Evolutionary conservation across 805 yeast genomes (phyloP).

Genomic region (Ogataea zsoltii): DNA sequence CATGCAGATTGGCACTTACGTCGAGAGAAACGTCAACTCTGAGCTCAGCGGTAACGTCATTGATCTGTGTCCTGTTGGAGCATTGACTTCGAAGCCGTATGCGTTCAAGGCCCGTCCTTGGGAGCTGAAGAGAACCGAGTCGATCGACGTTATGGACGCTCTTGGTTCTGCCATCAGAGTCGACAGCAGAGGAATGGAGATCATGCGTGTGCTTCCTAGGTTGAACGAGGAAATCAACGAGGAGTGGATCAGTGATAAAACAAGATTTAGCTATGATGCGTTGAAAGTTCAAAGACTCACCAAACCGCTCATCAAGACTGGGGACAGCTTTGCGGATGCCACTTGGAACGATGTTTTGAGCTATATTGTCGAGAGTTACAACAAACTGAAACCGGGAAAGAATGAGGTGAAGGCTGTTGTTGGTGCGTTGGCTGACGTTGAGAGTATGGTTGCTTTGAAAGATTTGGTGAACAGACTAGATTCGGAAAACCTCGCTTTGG

Average conservation of each 20-base stretch:
- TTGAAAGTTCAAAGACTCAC: slow-evolving; percentile 84
- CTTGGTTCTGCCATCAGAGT: slow-evolving; percentile 81
- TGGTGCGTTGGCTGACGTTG: slow-evolving; percentile 83
- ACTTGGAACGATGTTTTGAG: slow-evolving; percentile 87
- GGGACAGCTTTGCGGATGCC: slow-evolving; percentile 67
- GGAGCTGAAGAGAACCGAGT: slow-evolving; percentile 88
- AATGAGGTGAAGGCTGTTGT: slow-evolving; percentile 79
- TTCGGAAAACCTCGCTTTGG: slow-evolving; percentile 79
- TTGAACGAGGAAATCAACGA: slow-evolving; percentile 84
- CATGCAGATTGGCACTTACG: slow-evolving; percentile 87
- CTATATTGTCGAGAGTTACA: slow-evolving; percentile 62
- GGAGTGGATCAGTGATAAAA: slow-evolving; percentile 89
- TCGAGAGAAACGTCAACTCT: slow-evolving; percentile 79
- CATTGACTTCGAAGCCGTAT: slow-evolving; percentile 85
- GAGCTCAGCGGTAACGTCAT: slow-evolving; percentile 86
- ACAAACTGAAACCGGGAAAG: slow-evolving; percentile 55
- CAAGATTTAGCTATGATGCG: slow-evolving; percentile 85
- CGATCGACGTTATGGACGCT: slow-evolving; percentile 82
- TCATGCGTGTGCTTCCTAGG: slow-evolving; percentile 84
- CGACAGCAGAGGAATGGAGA: slow-evolving; percentile 84
- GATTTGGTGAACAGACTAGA: slow-evolving; percentile 76
- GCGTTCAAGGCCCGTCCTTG: slow-evolving; percentile 93
- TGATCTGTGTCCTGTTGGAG: slow-evolving; percentile 91
- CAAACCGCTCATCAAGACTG: slow-evolving; percentile 71
- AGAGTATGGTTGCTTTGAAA: slow-evolving; percentile 77